phyloP scores from a whole-genome alignment of 2,329 filamentous ascomycete genomes.

The Stagonosporopsis chrysanthemi region DNA sequence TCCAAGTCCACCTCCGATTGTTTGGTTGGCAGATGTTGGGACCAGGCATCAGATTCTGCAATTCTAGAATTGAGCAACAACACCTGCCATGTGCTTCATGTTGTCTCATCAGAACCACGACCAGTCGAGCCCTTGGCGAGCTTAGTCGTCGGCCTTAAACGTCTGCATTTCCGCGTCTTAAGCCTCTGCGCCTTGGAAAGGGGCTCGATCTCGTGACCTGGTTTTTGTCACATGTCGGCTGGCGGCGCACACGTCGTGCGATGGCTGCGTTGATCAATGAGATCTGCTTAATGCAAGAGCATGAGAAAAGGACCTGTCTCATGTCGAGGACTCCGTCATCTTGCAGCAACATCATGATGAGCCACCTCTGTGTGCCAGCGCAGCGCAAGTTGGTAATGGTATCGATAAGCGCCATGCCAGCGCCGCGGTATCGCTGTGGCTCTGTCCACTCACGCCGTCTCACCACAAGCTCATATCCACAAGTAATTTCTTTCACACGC shows the following conservation, averaged over 20 bases:
- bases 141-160: conserved; percentile 31
- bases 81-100: neutral
- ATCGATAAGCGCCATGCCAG: conserved; percentile 27
- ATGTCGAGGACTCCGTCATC: conserved; percentile 9
- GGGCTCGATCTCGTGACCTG: conserved; percentile 28
- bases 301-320: conserved; percentile 2
- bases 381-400: conserved; percentile 18
- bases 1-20: conserved; percentile 9
- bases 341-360: conserved; percentile 7
- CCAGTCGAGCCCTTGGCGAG: conserved; percentile 39
- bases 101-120: conserved; percentile 1
- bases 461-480: conserved; percentile 27
- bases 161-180: conserved; percentile 28
- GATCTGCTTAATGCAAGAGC: conserved; percentile 12
- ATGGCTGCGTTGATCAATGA: neutral
- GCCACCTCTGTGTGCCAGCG: conserved; percentile 9
- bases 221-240: neutral
- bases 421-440: conserved; percentile 26
- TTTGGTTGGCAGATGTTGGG: conserved; percentile 16
- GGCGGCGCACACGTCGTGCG: conserved; percentile 2
- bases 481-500: conserved; percentile 38
- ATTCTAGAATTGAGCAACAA: conserved; percentile 17
- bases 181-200: conserved; percentile 33
- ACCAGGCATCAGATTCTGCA: conserved; percentile 8
- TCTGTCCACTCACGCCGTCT: conserved; percentile 23